A percentile compares a stretch with the other conserved stretches of the same genome.
These are phyloP conservation scores for Endoconidiophora laricicola DNA, from an alignment of 2,329 filamentous ascomycete genomes.

Conservation along the genomic window DNA sequence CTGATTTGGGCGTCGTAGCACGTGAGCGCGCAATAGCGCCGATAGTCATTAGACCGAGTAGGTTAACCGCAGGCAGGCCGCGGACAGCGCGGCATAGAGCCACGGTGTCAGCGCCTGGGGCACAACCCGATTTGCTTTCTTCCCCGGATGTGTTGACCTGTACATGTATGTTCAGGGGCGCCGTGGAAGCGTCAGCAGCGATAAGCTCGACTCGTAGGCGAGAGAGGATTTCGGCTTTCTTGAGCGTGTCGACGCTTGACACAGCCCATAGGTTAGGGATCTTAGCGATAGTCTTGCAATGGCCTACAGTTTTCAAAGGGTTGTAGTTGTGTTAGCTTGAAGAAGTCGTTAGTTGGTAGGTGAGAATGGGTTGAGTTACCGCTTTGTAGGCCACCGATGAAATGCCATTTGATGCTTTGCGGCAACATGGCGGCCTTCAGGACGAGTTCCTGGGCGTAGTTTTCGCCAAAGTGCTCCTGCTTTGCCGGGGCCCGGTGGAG, in stretches of 20 bases:
- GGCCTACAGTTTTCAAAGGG: slow-evolving; percentile 36
- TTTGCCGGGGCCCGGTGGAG: slow-evolving; percentile 44
- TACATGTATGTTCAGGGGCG: slow-evolving; percentile 55
- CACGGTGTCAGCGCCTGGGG: slow-evolving; percentile 44
- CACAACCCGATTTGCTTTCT: slow-evolving; percentile 64
- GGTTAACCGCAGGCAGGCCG: slow-evolving; percentile 53
- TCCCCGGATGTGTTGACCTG: slow-evolving; percentile 95
- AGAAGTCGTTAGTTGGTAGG: neutral
- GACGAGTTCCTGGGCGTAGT: slow-evolving; percentile 79
- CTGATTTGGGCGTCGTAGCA: slow-evolving; percentile 53
- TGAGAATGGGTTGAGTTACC: slow-evolving; percentile 20
- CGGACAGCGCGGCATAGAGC: slow-evolving; percentile 55
- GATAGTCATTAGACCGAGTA: slow-evolving; percentile 91
- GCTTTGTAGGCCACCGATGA: slow-evolving; percentile 86
- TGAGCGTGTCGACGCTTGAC: slow-evolving; percentile 71
- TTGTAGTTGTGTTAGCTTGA: slow-evolving; percentile 4
- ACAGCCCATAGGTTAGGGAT: slow-evolving; percentile 85
- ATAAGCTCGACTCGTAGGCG: slow-evolving; percentile 50
- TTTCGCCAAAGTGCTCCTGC: slow-evolving; percentile 83
- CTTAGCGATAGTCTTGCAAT: slow-evolving; percentile 73
- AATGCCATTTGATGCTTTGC: slow-evolving; percentile 71
- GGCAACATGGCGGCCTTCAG: slow-evolving; percentile 76
- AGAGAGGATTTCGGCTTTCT: slow-evolving; percentile 74
- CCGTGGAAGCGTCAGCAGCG: slow-evolving; percentile 22
- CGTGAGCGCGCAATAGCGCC: slow-evolving; percentile 78